These are phyloP conservation scores for Solanum commersonii DNA, from an alignment of 257 asterid species.

Conservation along the genomic window DNA sequence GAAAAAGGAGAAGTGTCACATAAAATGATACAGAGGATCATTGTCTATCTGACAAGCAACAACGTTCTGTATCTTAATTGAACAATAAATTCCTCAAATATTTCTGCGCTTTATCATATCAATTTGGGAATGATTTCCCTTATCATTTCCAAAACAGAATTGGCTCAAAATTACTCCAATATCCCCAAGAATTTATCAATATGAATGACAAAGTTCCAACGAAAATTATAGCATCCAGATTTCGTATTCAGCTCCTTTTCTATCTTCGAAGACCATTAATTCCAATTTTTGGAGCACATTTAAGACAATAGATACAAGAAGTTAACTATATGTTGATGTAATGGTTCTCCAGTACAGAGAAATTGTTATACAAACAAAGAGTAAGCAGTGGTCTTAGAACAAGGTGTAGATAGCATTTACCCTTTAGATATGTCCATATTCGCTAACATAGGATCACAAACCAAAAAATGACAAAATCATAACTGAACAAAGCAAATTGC, in stretches of 20 bases:
- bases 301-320: neutral
- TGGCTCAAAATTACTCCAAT: neutral
- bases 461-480: neutral
- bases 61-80: neutral
- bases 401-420: neutral
- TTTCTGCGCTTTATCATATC: neutral
- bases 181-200: neutral
- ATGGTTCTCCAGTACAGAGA: neutral
- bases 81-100: neutral
- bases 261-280: neutral
- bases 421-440: neutral
- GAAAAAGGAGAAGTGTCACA: neutral
- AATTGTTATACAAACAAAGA: neutral
- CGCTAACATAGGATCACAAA: neutral
- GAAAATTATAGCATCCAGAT: neutral
- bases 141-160: neutral
- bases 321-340: neutral
- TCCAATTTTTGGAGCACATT: neutral
- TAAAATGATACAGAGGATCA: neutral
- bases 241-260: neutral
- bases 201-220: neutral
- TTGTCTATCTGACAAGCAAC: neutral
- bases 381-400: neutral
- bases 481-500: neutral
- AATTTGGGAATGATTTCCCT: neutral